phyloP scores from a whole-genome alignment of 2,329 filamentous ascomycete genomes.

The Phaeoacremonium minimum region DNA sequence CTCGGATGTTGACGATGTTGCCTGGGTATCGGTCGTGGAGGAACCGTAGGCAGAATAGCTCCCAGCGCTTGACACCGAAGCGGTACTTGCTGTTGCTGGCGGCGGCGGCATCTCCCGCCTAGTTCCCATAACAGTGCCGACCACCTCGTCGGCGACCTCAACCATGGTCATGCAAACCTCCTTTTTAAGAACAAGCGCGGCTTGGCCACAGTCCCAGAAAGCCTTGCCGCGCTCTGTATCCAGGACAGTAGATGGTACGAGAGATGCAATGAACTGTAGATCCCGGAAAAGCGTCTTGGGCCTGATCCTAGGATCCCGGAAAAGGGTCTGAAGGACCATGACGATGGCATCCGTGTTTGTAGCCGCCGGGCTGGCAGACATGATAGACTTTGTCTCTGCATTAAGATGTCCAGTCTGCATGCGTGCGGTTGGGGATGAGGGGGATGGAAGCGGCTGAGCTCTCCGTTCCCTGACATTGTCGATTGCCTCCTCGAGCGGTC shows the following conservation, averaged over 20 bases:
- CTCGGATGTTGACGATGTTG: conserved; percentile 8
- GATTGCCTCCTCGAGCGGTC: conserved; percentile 61
- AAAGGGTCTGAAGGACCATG: conserved; percentile 61
- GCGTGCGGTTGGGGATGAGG: conserved; percentile 14
- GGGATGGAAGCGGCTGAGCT: conserved; percentile 48
- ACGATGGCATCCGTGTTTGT: conserved; percentile 62
- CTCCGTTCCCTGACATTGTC: conserved; percentile 67
- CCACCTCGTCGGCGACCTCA: conserved; percentile 52
- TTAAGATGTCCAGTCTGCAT: conserved; percentile 18
- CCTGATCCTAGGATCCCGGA: conserved; percentile 64
- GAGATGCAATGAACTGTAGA: conserved; percentile 68
- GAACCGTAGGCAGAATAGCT: conserved; percentile 11
- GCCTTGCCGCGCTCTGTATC: conserved; percentile 68
- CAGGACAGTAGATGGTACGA: conserved; percentile 56
- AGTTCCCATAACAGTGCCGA: conserved; percentile 59
- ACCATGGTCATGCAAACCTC: conserved; percentile 80
- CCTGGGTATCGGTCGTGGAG: conserved; percentile 17
- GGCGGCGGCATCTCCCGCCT: conserved; percentile 35
- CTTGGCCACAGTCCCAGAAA: conserved; percentile 86
- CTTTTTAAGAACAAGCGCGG: conserved; percentile 82
- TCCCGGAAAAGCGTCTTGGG: conserved; percentile 79
- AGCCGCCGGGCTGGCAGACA: conserved; percentile 35
- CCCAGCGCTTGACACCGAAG: conserved; percentile 4
- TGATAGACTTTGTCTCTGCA: conserved; percentile 42
- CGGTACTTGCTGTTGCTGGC: conserved; percentile 23